Evolutionary conservation across 345 rosid species (phyloP), one percentile per base, ranked within the genome.

Genomic region (Lumnitzera littorea): DNA sequence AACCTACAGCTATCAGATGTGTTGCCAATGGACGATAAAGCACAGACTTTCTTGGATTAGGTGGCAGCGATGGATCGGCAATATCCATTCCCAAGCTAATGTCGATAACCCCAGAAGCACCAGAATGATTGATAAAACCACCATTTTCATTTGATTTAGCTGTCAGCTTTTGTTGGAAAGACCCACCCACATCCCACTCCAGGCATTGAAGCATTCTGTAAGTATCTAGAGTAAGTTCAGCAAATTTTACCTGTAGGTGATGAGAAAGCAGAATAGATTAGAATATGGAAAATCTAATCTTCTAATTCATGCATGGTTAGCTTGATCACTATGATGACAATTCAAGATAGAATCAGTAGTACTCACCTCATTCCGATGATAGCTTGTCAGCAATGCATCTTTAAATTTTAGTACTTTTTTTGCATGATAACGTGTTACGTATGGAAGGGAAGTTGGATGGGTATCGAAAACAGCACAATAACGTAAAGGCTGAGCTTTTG

Each of bases 171-270:
- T 76, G 80, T 74, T 72, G 83, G 71, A 80, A 79, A 58, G 91
- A 77, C 69, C 91, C 96, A 67, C 88, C 79, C 3, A 92, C 95
- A 62, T 94, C 97, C 97, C 97, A 94, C 71, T 91, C 99, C 78
- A 94, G 70, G 75, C 91, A 90, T 60, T 94, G 99, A 82, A 94
- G 69, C 97, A 88, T 94, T 65, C 99, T 82, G 65, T 82, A 81
- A 20, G 86, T 73, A 74, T 94, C 99, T 78, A 94, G 67, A 29
- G 96, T 91, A 71, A 90, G 76, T 79, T 94, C 97, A 17, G 97
- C 97, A 74, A 82, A 94, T 72, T 90, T 90, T 57, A 88, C 99
- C 99, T 90, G 81, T 61, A 71, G 65, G 64, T 50, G 59, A 36
- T 51, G 72, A 62, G 27, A 41, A 58, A 67, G 20, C 7, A 61